Percentiles rank a stretch among this genome's conserved stretches.
Conservation (phyloP, 176 grass and related monocot species). For the Cenchrus purpureus region DNA sequence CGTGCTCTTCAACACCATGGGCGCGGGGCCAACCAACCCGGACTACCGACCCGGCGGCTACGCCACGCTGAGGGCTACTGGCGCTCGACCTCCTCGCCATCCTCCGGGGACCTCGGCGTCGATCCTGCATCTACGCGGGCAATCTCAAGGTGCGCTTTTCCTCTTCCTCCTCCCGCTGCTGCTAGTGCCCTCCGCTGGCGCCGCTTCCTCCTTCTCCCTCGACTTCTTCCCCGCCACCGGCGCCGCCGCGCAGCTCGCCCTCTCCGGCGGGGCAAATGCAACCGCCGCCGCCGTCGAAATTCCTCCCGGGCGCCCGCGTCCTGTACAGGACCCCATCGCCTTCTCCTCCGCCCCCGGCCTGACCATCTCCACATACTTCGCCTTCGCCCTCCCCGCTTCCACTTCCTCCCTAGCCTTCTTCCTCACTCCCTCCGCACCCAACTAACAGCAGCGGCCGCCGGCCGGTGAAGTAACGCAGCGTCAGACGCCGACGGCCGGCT, state of each 20-base stretch:
- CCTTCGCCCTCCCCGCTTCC: too few relatives aligned
- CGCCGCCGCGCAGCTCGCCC: conserved; percentile 49
- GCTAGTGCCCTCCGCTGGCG: background rate
- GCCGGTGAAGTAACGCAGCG: too few relatives aligned
- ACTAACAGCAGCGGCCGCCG: too few relatives aligned
- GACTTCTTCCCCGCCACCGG: conserved; percentile 54
- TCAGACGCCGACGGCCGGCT: too few relatives aligned
- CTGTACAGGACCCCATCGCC: too few relatives aligned
- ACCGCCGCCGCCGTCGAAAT: conserved; percentile 47
- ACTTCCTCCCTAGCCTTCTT: too few relatives aligned
- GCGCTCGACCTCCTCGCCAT: conserved; percentile 89
- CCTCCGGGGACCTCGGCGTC: conserved; percentile 72
- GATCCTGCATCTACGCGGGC: conserved; percentile 81
- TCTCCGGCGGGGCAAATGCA: conserved; percentile 54
- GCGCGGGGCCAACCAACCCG: conserved; percentile 90
- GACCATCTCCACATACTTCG: too few relatives aligned
- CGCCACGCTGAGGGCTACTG: conserved; percentile 85
- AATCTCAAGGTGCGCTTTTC: conserved; percentile 41
- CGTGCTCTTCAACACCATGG: conserved; percentile 95
- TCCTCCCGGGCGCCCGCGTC: conserved; percentile 37
- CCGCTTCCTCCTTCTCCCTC: conserved; percentile 49
- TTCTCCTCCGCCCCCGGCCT: too few relatives aligned
- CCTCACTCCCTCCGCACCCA: too few relatives aligned
- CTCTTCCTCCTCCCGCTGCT: background rate
- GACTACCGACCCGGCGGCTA: conserved; percentile 94